These are phyloP conservation scores for Colletotrichum somersetense DNA, from an alignment of 2,329 filamentous ascomycete genomes.

Conservation along the genomic window DNA sequence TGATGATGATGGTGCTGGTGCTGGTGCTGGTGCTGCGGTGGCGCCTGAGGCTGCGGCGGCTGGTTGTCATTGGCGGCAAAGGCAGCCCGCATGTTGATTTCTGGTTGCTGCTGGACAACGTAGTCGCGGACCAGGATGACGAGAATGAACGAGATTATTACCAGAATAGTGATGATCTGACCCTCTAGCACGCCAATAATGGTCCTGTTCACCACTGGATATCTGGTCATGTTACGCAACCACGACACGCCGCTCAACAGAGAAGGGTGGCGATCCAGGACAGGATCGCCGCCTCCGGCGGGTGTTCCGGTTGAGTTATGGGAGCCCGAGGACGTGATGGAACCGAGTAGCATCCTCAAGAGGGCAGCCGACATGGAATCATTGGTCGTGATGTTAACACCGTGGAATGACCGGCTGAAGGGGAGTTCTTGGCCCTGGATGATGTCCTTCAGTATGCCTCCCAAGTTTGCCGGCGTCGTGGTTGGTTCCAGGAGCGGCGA, in stretches of 20 bases:
- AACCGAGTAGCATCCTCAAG: conserved; percentile 48
- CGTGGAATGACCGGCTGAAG: conserved; percentile 46
- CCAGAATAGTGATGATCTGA: conserved; percentile 90
- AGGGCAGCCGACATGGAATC: conserved; percentile 52
- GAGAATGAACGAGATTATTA: conserved; percentile 95
- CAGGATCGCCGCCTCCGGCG: conserved; percentile 38
- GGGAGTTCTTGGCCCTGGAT: conserved; percentile 47
- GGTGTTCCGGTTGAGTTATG: conserved; percentile 12
- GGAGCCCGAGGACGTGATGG: conserved; percentile 44
- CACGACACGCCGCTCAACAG: conserved; percentile 70
- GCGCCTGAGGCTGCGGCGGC: conserved; percentile 19
- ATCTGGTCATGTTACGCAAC: conserved; percentile 74
- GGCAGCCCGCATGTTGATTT: conserved; percentile 83
- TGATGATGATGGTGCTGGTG: conserved; percentile 21
- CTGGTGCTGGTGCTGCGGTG: conserved; percentile 20
- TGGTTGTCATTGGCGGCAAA: conserved; percentile 51
- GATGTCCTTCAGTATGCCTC: conserved; percentile 52
- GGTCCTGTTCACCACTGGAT: conserved; percentile 79
- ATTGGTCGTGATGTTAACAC: conserved; percentile 50
- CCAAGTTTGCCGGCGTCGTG: conserved; percentile 47
- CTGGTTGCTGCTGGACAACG: conserved; percentile 97
- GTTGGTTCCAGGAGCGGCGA: conserved; percentile 51
- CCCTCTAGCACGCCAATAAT: conserved; percentile 90
- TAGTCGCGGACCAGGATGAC: conserved; percentile 97
- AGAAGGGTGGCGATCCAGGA: conserved; percentile 51